Evolutionary conservation across 805 yeast species (phyloP).

Genomic region (Teunomyces pallodes): DNA sequence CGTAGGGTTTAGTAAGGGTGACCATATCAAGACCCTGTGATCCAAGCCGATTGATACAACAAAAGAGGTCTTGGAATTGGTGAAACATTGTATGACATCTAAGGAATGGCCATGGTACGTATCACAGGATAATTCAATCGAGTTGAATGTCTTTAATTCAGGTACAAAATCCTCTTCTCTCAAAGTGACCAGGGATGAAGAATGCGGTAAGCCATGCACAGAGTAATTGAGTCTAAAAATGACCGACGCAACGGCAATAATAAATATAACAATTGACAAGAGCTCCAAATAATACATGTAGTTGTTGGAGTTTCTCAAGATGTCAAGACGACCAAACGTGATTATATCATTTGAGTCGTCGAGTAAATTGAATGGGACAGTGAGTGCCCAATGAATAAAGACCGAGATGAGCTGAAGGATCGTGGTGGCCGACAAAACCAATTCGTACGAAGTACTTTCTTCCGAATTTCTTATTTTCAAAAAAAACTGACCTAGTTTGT

Average conservation of each 20-base stretch:
- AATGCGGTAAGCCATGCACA: background rate
- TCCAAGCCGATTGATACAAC: constrained; percentile 72
- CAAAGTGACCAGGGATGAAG: background rate
- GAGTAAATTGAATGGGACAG: constrained; percentile 17
- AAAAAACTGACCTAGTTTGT: constrained; percentile 31
- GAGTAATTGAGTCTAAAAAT: constrained; percentile 29
- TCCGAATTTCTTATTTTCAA: constrained; percentile 38
- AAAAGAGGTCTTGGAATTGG: constrained; percentile 60
- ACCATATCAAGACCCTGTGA: constrained; percentile 71
- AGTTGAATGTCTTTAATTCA: constrained; percentile 23
- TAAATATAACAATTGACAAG: constrained; percentile 47
- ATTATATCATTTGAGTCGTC: constrained; percentile 7
- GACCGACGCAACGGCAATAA: constrained; percentile 47
- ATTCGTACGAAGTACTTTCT: constrained; percentile 21
- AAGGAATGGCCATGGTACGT: constrained; percentile 50
- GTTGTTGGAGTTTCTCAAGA: constrained; percentile 37
- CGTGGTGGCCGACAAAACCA: constrained; percentile 17
- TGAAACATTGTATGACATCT: constrained; percentile 60
- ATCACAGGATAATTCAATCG: constrained; percentile 24
- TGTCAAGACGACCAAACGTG: constrained; percentile 8
- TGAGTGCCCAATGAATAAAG: constrained; percentile 19
- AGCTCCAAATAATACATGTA: constrained; percentile 56
- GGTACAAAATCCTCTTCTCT: constrained; percentile 5
- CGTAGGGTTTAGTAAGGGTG: constrained; percentile 46
- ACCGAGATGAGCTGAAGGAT: constrained; percentile 14